Percentiles rank a stretch among this genome's conserved stretches.
Evolutionary conservation across 106 monocot species (phyloP).

Genomic region (Narthecium ossifragum): DNA sequence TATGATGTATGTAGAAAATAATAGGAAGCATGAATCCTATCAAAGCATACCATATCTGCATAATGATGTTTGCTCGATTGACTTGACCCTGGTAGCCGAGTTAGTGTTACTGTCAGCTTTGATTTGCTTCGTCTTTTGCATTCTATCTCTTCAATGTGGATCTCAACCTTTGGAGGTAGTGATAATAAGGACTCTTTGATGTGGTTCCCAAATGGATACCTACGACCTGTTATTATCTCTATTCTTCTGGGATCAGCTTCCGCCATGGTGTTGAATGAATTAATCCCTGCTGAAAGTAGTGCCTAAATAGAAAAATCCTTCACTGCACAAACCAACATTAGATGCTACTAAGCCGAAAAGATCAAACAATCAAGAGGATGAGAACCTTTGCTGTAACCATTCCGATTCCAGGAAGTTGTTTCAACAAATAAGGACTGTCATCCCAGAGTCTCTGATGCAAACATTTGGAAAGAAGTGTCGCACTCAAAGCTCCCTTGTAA

Average conservation of each 20-base stretch:
- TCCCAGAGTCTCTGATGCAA: slow-evolving; percentile 90
- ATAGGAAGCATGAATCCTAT: too few relatives aligned
- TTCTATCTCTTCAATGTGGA: slow-evolving; percentile 55
- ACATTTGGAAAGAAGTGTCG: slow-evolving; percentile 75
- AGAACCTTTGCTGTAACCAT: slow-evolving; percentile 96
- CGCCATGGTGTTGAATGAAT: slow-evolving; percentile 57
- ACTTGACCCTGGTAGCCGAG: slow-evolving; percentile 27
- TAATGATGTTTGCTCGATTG: slow-evolving; percentile 56
- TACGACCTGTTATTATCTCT: slow-evolving; percentile 86
- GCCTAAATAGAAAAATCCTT: slow-evolving; percentile 61
- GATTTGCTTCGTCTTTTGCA: slow-evolving; percentile 53
- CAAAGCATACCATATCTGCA: slow-evolving; percentile 68
- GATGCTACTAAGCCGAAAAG: too few relatives aligned
- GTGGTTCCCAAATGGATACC: slow-evolving; percentile 91
- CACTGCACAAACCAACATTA: too few relatives aligned
- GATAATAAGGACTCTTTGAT: slow-evolving; percentile 69
- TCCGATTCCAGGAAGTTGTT: slow-evolving; percentile 95
- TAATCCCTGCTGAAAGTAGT: slow-evolving; percentile 61
- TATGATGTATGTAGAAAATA: too few relatives aligned
- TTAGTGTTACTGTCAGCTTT: slow-evolving; percentile 51
- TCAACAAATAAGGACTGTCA: slow-evolving; percentile 72
- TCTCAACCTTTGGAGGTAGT: slow-evolving; percentile 70
- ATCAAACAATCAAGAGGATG: too few relatives aligned
- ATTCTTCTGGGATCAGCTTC: slow-evolving; percentile 94
- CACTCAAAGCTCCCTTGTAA: slow-evolving; percentile 67